Base-by-base conservation (phyloP, 1,284 basidiomycete genomes). In the Cryptococcus wingfieldii region DNA sequence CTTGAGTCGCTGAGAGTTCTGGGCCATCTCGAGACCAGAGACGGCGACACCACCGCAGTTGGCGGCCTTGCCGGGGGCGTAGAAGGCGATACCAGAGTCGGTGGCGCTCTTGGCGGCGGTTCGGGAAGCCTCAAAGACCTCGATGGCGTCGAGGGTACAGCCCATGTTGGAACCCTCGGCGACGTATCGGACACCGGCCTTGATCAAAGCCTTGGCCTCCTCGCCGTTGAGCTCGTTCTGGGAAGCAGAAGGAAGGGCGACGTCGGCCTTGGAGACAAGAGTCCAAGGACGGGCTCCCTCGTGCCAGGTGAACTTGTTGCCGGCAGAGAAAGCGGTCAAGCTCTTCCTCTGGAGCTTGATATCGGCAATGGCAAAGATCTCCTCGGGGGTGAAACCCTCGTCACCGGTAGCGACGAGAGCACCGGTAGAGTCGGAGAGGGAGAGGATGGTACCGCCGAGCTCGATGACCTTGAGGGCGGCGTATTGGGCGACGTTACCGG, bases 151-250 rank as follows among this genome's bases (percentile, higher is more conserved):
- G 64, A 81, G 78, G n/a, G 84, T 85, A 77, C 83, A 86, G 50
- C 84, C 76, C 84, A 86, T 86, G 79, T 88, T 88, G 64, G 83
- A 86, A 37, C 88, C 88, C 77, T 90, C 87, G 56, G 87, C 87
- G 54, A 90, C 83, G 77, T 87, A 85, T 68, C 83, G 79, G 67
- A 83, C 83, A 63, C 88, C 87, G 42, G 85, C 84, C 66, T 82
- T 82, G 71, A 88, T 71, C 63, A 88, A 82, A 9, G 83, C 84
- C 75, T 85, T 78, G 54, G 88, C 88, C 74, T 90, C 88, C 63
- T 83, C 83, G 48, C 79, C 82, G 58, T 57, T 62, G 54, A 89
- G 81, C 77, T 90, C 87, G 78, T 90, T 90, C 77, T 89, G 86
- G 27, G 87, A 88, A 13, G 87, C 87, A 56, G 83, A 85, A 23